These are phyloP conservation scores for Vitellaria paradoxa DNA, from an alignment of 179 eudicot genomes.

Conservation along the genomic window DNA sequence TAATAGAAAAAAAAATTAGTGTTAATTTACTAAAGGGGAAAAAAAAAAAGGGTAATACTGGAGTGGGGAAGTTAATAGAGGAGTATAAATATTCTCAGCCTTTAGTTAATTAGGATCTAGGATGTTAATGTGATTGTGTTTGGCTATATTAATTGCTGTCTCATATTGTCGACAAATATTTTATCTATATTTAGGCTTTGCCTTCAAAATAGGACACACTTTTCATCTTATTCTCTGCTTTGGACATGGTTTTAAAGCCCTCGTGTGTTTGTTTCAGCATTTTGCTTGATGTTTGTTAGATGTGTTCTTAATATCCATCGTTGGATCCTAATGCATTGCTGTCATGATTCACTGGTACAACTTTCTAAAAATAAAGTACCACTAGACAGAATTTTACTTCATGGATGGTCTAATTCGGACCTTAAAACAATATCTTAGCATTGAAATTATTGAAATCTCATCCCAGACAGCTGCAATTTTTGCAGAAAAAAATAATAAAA, in stretches of 20 bases:
- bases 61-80: no score
- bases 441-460: slow-evolving; percentile 17
- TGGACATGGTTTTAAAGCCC: background rate
- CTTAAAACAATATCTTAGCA: slow-evolving; percentile 13
- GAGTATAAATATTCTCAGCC: no score
- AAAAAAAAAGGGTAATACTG: no score
- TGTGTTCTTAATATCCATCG: background rate
- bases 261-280: background rate
- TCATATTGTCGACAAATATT: background rate
- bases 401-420: slow-evolving; percentile 1
- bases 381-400: slow-evolving; percentile 5
- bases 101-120: background rate
- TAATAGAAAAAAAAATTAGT: no score
- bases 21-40: no score
- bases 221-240: background rate
- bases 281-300: background rate
- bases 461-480: slow-evolving; percentile 15
- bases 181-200: background rate
- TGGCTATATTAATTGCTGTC: background rate
- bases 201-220: background rate
- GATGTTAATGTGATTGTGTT: background rate
- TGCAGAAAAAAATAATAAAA: background rate
- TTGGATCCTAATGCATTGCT: background rate
- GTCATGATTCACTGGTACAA: background rate
- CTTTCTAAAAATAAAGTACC: background rate